Evolutionary conservation across 441 rosid species (phyloP), one percentile per base, ranked within the genome.

Genomic region (Mallotus repandus): DNA sequence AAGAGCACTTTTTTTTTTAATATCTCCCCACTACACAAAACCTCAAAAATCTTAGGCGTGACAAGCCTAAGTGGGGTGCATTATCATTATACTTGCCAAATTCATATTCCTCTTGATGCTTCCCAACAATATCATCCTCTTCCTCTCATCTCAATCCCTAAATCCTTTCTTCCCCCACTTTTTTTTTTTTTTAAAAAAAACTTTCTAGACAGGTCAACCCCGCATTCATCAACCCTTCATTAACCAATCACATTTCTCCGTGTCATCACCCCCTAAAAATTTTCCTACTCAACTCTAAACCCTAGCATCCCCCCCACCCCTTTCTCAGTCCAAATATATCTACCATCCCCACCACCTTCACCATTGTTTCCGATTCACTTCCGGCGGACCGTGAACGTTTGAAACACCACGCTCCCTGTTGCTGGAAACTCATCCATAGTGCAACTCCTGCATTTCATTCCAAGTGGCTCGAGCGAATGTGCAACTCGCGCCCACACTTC

Each of bases 11-110:
- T 83, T 76, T 83, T 71, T 68, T 54, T 78, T 16, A 25, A 49
- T 41, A 10, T 67, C 75, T 80, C 82, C 77, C 87, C 83, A 89
- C 85, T 75, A 79, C 79, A 63, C 67, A 72, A 76, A 66, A 50
- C 52, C 81, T 84, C 84, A 82, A 80, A 85, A 88, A 83, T 81
- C 81, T 79, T 81, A 85, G 97, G 97, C 94, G 91, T 91, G 98
- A 85, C 87, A 82, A 45, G 68, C 86, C 83, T 79, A 80, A 91
- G 96, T 93, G 94, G 98, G 91, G 86, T 77, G 92, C 96, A 90
- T 83, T 73, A 94, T 94, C 93, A 91, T 90, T 58, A 81, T 80
- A 55, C 67, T 16, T 49, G 77, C 74, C 65, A 57, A 62, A 2
- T 63, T n/a, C 54, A 4, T 63, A 38, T 22, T 21, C 43, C 45